Base-by-base conservation (phyloP, 768 basidiomycete species). In the Tephrocybe rancida region DNA sequence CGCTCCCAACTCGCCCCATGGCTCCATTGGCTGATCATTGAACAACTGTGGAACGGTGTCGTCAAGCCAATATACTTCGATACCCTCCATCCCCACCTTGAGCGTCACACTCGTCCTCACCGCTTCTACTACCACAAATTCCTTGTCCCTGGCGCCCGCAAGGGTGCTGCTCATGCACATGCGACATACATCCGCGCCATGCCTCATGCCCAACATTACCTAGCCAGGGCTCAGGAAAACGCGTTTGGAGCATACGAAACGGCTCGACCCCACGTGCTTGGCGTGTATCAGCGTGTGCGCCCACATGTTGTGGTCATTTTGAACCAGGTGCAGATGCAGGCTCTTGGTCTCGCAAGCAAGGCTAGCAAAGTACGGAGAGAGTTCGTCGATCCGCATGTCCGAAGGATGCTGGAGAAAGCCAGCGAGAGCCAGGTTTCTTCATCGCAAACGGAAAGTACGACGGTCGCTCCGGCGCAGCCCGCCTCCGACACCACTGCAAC, bases 381-480 rank as follows among this genome's bases (percentile, higher is more conserved):
- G 48, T 90, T 84, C 61, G 88, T 92, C 5, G 90, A 92, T 64
- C 88, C 87, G 0, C 90, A 91, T 57, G 78, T 91, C 16, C 71
- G 75, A 50, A 81, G 78, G 62, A 89, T 92, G 29, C 88, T 87
- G 86, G 89, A 84, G 44, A 86, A 86, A 63, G 86, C 89, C 38
- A 79, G 78, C 55, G 85, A 87, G 47, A 38, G 44, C 1, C 19
- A 13, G 19, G 30, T 25, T 26, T 44, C 25, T 11, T 39, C 6
- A 3, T 41, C 39, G 6, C 8, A 19, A 3, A 21, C 39, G n/a
- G 6, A 13, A 32, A n/a, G n/a, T n/a, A n/a, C n/a, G n/a, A n/a
- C n/a, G n/a, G n/a, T n/a, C n/a, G n/a, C n/a, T n/a, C n/a, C n/a
- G n/a, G n/a, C n/a, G n/a, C n/a, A n/a, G n/a, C n/a, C n/a, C n/a